Percentiles rank a stretch among this genome's conserved stretches.
Conservation (phyloP, 2,329 filamentous ascomycete species). For the Ascochyta fabae region DNA sequence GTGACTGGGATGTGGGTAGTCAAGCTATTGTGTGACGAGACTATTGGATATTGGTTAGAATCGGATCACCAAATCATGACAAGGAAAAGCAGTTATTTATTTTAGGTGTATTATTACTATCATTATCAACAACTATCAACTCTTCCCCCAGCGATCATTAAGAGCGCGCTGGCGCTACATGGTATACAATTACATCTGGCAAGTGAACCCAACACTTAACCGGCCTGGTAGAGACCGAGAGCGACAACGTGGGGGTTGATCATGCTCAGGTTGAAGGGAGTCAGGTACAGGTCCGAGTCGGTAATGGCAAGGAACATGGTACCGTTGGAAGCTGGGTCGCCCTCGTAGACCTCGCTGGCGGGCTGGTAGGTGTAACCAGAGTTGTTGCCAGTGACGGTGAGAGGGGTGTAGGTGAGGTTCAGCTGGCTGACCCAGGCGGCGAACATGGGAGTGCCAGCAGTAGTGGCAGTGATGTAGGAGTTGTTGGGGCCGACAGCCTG, state of each 20-base stretch:
- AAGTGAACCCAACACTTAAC: conserved; percentile 56
- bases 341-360: conserved; percentile 68
- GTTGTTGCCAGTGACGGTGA: conserved; percentile 69
- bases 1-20: too few relatives aligned
- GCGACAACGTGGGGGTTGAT: conserved; percentile 80
- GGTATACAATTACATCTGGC: not conserved
- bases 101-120: not conserved
- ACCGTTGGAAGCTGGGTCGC: conserved; percentile 74
- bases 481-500: conserved; percentile 78
- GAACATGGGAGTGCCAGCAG: conserved; percentile 66
- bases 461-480: conserved; percentile 72
- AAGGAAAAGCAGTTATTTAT: not conserved
- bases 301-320: conserved; percentile 83
- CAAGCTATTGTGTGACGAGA: too few relatives aligned
- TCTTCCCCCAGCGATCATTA: not conserved
- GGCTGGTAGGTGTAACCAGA: conserved; percentile 76
- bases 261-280: conserved; percentile 76
- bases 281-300: conserved; percentile 70
- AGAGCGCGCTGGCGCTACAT: not conserved
- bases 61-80: too few relatives aligned
- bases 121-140: not conserved
- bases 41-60: not conserved
- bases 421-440: conserved; percentile 81
- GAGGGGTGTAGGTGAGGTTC: conserved; percentile 58
- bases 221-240: conserved; percentile 77